phyloP scores from a whole-genome alignment of 495 filamentous ascomycete genomes.

The Amniculicola lignicola region DNA sequence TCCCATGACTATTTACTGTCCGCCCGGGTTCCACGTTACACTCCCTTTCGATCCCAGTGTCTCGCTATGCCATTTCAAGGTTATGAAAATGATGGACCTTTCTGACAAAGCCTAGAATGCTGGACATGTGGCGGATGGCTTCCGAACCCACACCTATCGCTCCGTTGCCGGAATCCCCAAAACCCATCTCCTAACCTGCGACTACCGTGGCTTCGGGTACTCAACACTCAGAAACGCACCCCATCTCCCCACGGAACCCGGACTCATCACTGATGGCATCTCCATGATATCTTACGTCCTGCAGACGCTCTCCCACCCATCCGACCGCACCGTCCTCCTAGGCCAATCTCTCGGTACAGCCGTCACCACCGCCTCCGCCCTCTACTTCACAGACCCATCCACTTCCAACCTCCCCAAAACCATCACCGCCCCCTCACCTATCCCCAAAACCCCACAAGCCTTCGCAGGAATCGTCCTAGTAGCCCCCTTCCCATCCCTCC shows the following conservation, averaged over 20 bases:
- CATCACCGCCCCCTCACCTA: background rate
- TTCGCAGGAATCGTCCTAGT: slow-evolving; percentile 74
- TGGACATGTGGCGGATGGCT: slow-evolving; percentile 52
- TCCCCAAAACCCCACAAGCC: slow-evolving; percentile 30
- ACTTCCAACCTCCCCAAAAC: slow-evolving; percentile 10
- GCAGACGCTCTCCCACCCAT: slow-evolving; percentile 58
- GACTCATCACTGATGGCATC: slow-evolving; percentile 76
- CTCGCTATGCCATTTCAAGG: too few relatives aligned
- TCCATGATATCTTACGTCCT: slow-evolving; percentile 69
- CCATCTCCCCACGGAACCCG: slow-evolving; percentile 66
- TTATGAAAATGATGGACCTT: too few relatives aligned
- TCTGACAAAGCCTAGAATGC: slow-evolving; percentile 35
- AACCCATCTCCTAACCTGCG: slow-evolving; percentile 68
- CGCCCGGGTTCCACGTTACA: background rate
- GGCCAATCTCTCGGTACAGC: slow-evolving; percentile 90
- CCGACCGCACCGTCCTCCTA: slow-evolving; percentile 72
- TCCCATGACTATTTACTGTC: too few relatives aligned
- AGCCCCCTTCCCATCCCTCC: slow-evolving; percentile 72
- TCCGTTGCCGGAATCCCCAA: slow-evolving; percentile 49
- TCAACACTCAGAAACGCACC: slow-evolving; percentile 58
- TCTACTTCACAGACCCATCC: slow-evolving; percentile 55
- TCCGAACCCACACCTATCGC: slow-evolving; percentile 52
- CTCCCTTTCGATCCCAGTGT: too few relatives aligned
- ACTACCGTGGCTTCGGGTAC: slow-evolving; percentile 87
- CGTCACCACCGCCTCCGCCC: slow-evolving; percentile 67